Evolutionary conservation across 306 rosid genomes (phyloP).

Genomic region (Dalbergia oliveri): DNA sequence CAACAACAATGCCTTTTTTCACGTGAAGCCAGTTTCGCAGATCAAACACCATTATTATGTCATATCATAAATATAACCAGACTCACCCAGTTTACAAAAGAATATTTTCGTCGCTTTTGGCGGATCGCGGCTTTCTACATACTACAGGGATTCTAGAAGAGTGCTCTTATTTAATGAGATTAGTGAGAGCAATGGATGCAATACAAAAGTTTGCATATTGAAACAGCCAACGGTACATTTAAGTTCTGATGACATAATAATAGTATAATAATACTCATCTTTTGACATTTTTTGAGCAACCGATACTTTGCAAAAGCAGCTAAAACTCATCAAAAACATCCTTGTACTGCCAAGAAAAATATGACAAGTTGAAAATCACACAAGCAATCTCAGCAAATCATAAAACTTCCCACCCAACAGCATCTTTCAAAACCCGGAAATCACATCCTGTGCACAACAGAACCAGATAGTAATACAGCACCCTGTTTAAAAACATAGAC

Average conservation of each 20-base stretch:
- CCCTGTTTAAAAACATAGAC: too few species aligned
- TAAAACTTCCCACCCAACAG: constrained; percentile 1
- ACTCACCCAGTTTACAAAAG: too few species aligned
- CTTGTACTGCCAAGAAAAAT: neutral
- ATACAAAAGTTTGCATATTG: neutral
- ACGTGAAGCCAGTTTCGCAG: too few species aligned
- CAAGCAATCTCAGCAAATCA: neutral
- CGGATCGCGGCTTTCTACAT: too few species aligned
- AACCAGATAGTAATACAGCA: neutral
- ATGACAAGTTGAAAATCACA: neutral
- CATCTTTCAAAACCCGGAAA: constrained; percentile 8
- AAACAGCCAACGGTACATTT: neutral
- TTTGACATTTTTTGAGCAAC: neutral
- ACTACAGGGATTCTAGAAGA: too few species aligned
- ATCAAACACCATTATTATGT: neutral
- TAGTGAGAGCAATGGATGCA: too few species aligned
- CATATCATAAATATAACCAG: neutral
- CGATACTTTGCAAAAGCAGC: constrained; percentile 6
- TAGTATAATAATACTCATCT: neutral
- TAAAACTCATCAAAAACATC: constrained; percentile 20
- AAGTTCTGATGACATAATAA: neutral
- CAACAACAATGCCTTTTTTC: neutral
- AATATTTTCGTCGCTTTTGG: too few species aligned
- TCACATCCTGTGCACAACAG: neutral
- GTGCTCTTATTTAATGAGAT: too few species aligned